Evolutionary conservation across 2,329 filamentous ascomycete species (phyloP), one percentile per base, ranked within the genome.

Genomic region (Sporothrix mexicana): DNA sequence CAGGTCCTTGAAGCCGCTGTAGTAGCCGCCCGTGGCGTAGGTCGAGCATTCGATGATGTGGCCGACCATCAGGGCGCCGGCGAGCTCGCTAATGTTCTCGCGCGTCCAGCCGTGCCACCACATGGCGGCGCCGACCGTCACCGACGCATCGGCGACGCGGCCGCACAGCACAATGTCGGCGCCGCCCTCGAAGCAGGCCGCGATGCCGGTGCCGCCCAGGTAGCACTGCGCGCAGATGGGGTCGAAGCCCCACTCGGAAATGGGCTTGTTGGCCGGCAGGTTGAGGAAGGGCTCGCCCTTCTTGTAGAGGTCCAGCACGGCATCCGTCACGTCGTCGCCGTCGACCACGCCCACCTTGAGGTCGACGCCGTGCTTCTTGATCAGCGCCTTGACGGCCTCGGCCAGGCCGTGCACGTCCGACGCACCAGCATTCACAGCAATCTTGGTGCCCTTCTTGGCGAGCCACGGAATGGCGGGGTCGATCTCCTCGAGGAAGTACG

Each of bases 51-150:
- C 83, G 73, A 84, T 84, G 41, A 85, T 75, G 77, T 85, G 82
- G 0, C 83, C 83, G 3, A 81, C 81, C 53, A 85, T 79, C 3
- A 85, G 75, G 3, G 82, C 77, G 0, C 82, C 82, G 2, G 84
- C 85, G 12, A 86, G 80, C 43, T 78, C 73, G 72, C 86, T 80
- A 68, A 82, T 85, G 47, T 83, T 80, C 8, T 76, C 79, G 41
- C 82, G 80, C 1, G 72, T 72, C 85, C 85, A 87, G 2, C 79
- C 77, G 74, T 86, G 80, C 85, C 85, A 87, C 74, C 79, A 86
- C 80, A 81, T 83, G 0, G 85, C 83, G 0, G 84, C 84, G 0
- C 82, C 85, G 25, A 86, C 84, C 0, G 85, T 83, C 0, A 82
- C 82, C 5, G 79, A 80, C 0, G 83, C 82, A 75, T 83, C 82